phyloP scores from a whole-genome alignment of 2,329 filamentous ascomycete genomes.

The Fusarium burgessii region DNA sequence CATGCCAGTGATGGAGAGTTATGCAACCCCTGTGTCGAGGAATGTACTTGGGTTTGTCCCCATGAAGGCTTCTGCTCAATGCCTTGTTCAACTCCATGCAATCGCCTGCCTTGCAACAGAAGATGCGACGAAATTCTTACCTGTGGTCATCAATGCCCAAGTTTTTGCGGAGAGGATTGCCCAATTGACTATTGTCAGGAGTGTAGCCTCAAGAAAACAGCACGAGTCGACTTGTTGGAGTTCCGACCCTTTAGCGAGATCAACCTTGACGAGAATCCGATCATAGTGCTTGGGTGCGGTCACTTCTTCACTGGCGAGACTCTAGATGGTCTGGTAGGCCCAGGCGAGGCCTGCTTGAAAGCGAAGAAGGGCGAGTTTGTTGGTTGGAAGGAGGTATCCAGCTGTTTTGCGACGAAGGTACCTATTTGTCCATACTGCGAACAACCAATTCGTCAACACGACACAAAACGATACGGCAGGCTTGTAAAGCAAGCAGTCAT shows the following conservation, averaged over 20 bases:
- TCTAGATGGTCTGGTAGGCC: constrained; percentile 69
- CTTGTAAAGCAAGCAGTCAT: constrained; percentile 69
- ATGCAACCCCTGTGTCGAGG: constrained; percentile 69
- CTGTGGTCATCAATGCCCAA: constrained; percentile 73
- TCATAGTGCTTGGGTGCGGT: constrained; percentile 70
- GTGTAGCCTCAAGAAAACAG: constrained; percentile 59
- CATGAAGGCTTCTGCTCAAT: constrained; percentile 56
- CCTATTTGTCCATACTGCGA: constrained; percentile 68
- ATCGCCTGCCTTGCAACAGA: constrained; percentile 71
- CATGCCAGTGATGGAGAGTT: constrained; percentile 69
- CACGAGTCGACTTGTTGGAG: constrained; percentile 67
- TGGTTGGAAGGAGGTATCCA: constrained; percentile 55
- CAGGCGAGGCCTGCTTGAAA: constrained; percentile 62
- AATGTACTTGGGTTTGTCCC: constrained; percentile 63
- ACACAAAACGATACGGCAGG: constrained; percentile 66
- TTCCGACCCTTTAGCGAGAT: constrained; percentile 65
- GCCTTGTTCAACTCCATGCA: constrained; percentile 74
- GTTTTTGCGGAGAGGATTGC: constrained; percentile 73
- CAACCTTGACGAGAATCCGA: constrained; percentile 67
- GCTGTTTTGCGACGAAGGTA: constrained; percentile 57
- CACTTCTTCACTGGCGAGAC: constrained; percentile 70
- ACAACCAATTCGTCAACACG: constrained; percentile 65
- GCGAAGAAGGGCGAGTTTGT: constrained; percentile 50
- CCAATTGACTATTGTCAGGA: constrained; percentile 67
- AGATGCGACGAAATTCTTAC: constrained; percentile 62